Evolutionary conservation across 2,329 filamentous ascomycete species (phyloP).

Genomic region (Knufia fluminis): DNA sequence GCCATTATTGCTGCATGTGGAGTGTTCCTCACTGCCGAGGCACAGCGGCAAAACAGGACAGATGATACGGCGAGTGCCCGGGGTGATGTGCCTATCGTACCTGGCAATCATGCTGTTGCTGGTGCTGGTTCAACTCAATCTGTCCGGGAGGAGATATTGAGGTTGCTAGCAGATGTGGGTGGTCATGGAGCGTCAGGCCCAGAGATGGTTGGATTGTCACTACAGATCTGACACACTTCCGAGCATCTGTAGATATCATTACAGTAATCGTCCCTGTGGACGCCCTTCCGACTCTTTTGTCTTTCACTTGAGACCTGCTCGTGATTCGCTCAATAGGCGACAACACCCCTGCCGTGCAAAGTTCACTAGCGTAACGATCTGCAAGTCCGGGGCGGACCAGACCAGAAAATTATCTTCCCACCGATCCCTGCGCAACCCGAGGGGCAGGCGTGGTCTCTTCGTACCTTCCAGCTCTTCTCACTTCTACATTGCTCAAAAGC

Average conservation of each 20-base stretch:
- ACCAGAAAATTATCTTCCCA: slow-evolving; percentile 10
- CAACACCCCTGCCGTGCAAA: background rate
- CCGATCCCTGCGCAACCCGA: background rate
- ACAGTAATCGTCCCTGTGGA: too few relatives aligned
- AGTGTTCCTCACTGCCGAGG: slow-evolving; percentile 34
- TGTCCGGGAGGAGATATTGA: background rate
- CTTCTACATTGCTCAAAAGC: background rate
- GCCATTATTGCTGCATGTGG: slow-evolving; percentile 38
- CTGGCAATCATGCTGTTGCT: background rate
- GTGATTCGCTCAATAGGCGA: background rate
- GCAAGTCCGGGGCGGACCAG: background rate
- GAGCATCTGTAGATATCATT: background rate
- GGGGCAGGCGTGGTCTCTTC: background rate
- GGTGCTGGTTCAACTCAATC: background rate
- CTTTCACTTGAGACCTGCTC: too few relatives aligned
- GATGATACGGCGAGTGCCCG: background rate
- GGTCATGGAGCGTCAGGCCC: background rate
- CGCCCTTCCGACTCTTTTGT: too few relatives aligned
- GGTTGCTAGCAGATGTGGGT: background rate
- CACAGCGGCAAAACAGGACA: slow-evolving; percentile 9
- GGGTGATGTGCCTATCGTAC: background rate
- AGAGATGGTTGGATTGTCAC: background rate
- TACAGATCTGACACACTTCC: background rate
- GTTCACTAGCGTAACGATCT: background rate
- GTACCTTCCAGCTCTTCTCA: background rate